Evolutionary conservation across 179 eudicot species (phyloP), one percentile per base, ranked within the genome.

Genomic region (Amaranthus tricolor): DNA sequence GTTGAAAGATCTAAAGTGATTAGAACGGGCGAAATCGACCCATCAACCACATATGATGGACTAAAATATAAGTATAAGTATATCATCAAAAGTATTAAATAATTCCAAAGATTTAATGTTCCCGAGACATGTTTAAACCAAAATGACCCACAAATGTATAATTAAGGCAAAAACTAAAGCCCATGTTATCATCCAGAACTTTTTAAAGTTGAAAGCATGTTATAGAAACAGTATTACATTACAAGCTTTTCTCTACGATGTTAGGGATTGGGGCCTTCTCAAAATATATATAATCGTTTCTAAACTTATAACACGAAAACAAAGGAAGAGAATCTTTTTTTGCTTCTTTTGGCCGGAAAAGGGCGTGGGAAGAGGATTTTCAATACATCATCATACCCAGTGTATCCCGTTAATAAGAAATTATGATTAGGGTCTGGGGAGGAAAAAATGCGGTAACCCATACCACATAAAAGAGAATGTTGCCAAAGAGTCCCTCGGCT

Each of bases 191-290:
- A 48, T 63, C 67, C 17, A 63, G 20, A 63, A 63, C n/a, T 63
- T 49, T 63, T 68, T 52, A 21, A 68, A 68, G 59, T 24, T 52
- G 3, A 24, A 52, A 51, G 47, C 59, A 68, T 68, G 59, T 6
- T 48, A 52, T 50, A 20, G 13, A 68, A 15, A 68, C 43, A 68
- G 5, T 52, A 14, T 14, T 52, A 52, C 3, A 52, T 7, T 31
- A 68, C 40, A 68, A 52, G 9, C 59, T 52, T 52, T 68, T 21
- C 7, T 6, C 59, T 9, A 24, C 47, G 31, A 68, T 21, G 59
- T 51, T 52, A 59, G 58, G 71, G n/a, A 45, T 50, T 52, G 58
- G 58, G 71, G n/a, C 59, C 71, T 51, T n/a, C 47, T 15, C 40
- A 68, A 53, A 24, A 68, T 12, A 21, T 3, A 5, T 51, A 67